Base-by-base conservation (phyloP, 2,329 filamentous ascomycete genomes). In the Ceratocystis lukuohia region DNA sequence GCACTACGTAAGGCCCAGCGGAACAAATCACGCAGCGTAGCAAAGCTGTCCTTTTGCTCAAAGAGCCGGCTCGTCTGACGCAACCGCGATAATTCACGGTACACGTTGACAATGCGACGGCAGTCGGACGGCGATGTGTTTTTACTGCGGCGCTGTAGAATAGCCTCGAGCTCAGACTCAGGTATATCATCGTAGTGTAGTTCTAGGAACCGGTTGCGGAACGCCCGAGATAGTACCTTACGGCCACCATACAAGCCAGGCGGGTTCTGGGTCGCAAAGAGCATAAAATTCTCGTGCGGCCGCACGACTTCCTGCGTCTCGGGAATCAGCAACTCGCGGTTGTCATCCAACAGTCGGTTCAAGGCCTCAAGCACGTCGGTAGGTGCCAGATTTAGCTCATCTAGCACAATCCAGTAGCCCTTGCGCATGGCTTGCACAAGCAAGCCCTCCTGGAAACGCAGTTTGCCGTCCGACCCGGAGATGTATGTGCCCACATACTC, bases 121-220 rank as follows among this genome's bases (percentile, higher is more conserved):
- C 93, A 96, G 77, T 96, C 94, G 0, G 92, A 93, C 3, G 93
- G 91, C 0, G 94, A 90, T 15, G 96, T 86, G 69, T 84, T 91
- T 71, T 91, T 85, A 68, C 91, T 95, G 68, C 95, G 84, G 73
- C 91, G 87, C 73, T 95, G 89, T 44, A 99, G 75, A 71, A 99
- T 99, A 53, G 86, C 89, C 72, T 96, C 91, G 57, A 99, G 78
- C 73, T 99, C 95, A 69, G 91, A 87, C 73, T 97, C 91, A 0
- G 94, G 94, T 28, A 99, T 99, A 72, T 99, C 95, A 71, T 97
- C 94, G 72, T 96, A 97, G 75, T 99, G 94, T 3, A 99, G 79
- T 75, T 99, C 94, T 2, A 99, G 81, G 72, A 99, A 99, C 72
- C 94, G 85, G 74, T 99, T 99, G 65, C 95, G 86, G 76, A 99